Evolutionary conservation across 2,329 filamentous ascomycete species (phyloP), one percentile per base, ranked within the genome.

Genomic region (Neofusicoccum sp.): DNA sequence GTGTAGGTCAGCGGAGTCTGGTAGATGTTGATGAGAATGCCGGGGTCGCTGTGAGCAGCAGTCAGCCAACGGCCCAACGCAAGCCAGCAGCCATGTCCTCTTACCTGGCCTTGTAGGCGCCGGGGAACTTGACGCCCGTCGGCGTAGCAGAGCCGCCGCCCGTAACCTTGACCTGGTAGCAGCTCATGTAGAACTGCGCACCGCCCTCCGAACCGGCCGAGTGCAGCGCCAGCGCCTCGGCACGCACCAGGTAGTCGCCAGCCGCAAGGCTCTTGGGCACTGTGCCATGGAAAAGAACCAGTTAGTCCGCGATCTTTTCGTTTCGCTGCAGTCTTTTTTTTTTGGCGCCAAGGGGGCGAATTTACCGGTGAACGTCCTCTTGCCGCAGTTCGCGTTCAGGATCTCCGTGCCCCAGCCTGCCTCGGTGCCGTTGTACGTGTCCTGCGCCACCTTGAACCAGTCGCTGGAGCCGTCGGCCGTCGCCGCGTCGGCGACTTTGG

Each of bases 391-490:
- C 56, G 73, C 69, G 67, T 76, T 78, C 65, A 79, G 73, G 44
- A 71, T 77, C 61, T 74, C 70, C 50, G 79, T 76, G 34, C 74
- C 80, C 74, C 79, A 80, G 14, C 72, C 71, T 0, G 72, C 70
- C 0, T 71, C 74, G 3, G 67, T 68, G 6, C 72, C 70, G 47
- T 68, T 71, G 50, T 67, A 77, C 50, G 76, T 77, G 47, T 77
- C 75, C 66, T 80, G 72, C 44, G 77, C 77, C 58, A 81, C 67
- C 72, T 79, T 81, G 67, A 83, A 77, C 82, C 82, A 86, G 73
- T 84, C 83, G 64, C 79, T 82, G 61, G 89, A 84, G 67, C 89
- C 88, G 76, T 92, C 89, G 0, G 74, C 73, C 6, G 71, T 72
- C 58, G 67, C 74, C 4, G 75, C 75, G 63, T 76, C 74, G 1